Evolutionary conservation across 805 yeast species (phyloP).

Genomic region (Candida taoyuanica): DNA sequence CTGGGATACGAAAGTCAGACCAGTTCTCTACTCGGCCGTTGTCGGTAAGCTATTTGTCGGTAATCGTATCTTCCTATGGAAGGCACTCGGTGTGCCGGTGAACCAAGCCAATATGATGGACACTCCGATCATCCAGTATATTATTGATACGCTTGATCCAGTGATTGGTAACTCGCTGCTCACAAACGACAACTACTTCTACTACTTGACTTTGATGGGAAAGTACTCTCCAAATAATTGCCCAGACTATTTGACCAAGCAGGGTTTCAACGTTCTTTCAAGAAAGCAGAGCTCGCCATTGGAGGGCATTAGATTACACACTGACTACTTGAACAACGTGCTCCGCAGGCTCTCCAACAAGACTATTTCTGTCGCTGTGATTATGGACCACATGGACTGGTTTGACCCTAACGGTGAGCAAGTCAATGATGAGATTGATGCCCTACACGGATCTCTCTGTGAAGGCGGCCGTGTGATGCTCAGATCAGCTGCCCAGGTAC

Average conservation of each 20-base stretch:
- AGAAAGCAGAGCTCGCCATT: constrained; percentile 43
- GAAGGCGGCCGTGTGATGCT: constrained; percentile 71
- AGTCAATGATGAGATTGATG: constrained; percentile 61
- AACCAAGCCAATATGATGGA: constrained; percentile 83
- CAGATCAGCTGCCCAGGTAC: constrained; percentile 66
- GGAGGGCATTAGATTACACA: constrained; percentile 70
- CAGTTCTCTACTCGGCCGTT: constrained; percentile 65
- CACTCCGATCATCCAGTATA: constrained; percentile 62
- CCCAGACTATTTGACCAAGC: constrained; percentile 66
- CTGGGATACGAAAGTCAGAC: constrained; percentile 61
- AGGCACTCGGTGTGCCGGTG: constrained; percentile 84
- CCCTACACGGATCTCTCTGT: constrained; percentile 56
- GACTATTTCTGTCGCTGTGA: constrained; percentile 69
- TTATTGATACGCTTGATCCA: constrained; percentile 77
- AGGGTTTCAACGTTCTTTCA: constrained; percentile 50
- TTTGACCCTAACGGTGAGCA: constrained; percentile 62
- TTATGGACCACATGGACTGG: constrained; percentile 95
- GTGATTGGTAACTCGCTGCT: constrained; percentile 57
- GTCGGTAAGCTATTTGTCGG: constrained; percentile 66
- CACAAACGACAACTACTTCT: constrained; percentile 72
- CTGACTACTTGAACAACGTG: constrained; percentile 75
- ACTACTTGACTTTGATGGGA: constrained; percentile 64
- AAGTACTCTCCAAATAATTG: constrained; percentile 58
- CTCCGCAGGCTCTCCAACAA: constrained; percentile 57
- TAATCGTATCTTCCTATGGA: constrained; percentile 85